These are phyloP conservation scores for Claviceps maximensis DNA, from an alignment of 2,329 filamentous ascomycete genomes.

Conservation along the genomic window DNA sequence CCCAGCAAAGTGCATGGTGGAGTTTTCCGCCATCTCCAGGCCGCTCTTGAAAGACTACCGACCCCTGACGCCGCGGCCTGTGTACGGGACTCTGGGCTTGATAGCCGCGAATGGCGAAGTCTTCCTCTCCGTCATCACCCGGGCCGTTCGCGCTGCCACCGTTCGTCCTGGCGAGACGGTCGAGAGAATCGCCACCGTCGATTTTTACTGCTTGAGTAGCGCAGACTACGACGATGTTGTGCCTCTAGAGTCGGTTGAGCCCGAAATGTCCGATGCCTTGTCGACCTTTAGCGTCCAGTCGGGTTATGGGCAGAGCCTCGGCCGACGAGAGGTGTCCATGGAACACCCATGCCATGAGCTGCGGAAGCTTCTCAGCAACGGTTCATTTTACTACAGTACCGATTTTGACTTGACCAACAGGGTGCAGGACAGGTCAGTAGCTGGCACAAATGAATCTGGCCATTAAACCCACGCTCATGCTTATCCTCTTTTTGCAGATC, in stretches of 20 bases:
- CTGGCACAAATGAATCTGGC: neutral
- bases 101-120: constrained; percentile 76
- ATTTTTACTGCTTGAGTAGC: constrained; percentile 87
- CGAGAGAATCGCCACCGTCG: constrained; percentile 72
- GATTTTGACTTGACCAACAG: constrained; percentile 94
- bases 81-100: constrained; percentile 77
- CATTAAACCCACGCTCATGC: neutral
- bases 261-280: constrained; percentile 32
- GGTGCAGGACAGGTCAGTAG: constrained; percentile 63
- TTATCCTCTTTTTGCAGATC: constrained; percentile 34
- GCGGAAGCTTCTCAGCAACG: constrained; percentile 83
- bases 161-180: constrained; percentile 81
- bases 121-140: constrained; percentile 81
- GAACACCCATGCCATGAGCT: constrained; percentile 86
- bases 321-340: constrained; percentile 54
- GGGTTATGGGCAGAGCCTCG: constrained; percentile 30
- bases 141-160: constrained; percentile 63
- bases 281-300: constrained; percentile 33
- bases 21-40: constrained; percentile 56
- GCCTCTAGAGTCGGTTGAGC: constrained; percentile 37
- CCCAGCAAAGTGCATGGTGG: constrained; percentile 67
- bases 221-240: constrained; percentile 72
- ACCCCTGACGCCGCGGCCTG: constrained; percentile 56
- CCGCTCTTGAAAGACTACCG: constrained; percentile 65
- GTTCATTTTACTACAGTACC: constrained; percentile 96